Conservation (phyloP, 202 grass and related monocot genomes). For the Zizania palustris region DNA sequence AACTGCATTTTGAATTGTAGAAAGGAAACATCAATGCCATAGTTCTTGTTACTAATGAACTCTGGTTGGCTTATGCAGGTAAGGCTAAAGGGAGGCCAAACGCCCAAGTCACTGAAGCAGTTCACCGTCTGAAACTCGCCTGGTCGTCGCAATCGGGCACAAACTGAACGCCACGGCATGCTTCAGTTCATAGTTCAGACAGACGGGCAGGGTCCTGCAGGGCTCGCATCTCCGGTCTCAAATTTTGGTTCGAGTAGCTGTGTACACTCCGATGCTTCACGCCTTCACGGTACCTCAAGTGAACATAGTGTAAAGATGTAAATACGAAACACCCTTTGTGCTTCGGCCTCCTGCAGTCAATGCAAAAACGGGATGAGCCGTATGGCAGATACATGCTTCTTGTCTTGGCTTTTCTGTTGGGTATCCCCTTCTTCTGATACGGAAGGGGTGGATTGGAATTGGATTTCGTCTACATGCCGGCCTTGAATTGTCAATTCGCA, state of each 20-base stretch:
- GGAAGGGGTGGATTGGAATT: neutral
- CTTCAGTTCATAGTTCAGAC: constrained; percentile 23
- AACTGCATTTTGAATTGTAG: neutral
- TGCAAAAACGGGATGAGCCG: constrained; percentile 56
- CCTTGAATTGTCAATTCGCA: constrained; percentile 37
- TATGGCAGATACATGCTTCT: constrained; percentile 16
- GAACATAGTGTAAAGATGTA: constrained; percentile 42
- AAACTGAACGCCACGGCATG: neutral
- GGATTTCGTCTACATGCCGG: neutral
- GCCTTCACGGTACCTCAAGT: neutral
- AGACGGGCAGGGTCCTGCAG: neutral
- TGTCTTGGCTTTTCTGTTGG: neutral
- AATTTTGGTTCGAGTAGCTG: constrained; percentile 48
- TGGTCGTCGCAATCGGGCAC: neutral
- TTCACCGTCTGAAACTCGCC: constrained; percentile 40
- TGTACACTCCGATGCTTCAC: constrained; percentile 30
- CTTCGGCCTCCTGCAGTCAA: constrained; percentile 58
- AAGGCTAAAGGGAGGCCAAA: constrained; percentile 61
- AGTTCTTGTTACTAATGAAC: constrained; percentile 11
- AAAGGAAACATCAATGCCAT: too few species aligned
- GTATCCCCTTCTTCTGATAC: neutral
- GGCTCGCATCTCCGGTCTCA: constrained; percentile 1
- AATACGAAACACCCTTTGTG: constrained; percentile 48
- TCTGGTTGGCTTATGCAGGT: constrained; percentile 46
- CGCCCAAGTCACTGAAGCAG: constrained; percentile 56